These are phyloP conservation scores for Irpex sp. DNA, from an alignment of 1,284 basidiomycete genomes.

Conservation along the genomic window DNA sequence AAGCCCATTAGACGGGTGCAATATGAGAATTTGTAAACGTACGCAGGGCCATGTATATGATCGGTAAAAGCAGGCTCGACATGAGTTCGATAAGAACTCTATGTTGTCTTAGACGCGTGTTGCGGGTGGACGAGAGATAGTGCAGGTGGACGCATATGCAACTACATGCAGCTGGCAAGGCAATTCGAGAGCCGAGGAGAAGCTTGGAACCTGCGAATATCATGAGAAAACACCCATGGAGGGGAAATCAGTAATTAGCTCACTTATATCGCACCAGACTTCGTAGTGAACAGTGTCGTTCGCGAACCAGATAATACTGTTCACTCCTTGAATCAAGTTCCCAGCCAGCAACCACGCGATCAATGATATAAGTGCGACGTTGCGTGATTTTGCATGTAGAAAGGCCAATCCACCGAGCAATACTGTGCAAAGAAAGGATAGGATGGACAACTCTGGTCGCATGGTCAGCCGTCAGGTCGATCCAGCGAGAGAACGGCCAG, in stretches of 20 bases:
- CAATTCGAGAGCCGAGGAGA: constrained; percentile 37
- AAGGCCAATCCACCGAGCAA: constrained; percentile 36
- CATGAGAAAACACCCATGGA: not conserved
- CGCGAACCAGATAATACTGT: constrained; percentile 41
- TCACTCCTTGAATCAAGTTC: constrained; percentile 40
- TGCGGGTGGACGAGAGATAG: constrained; percentile 20
- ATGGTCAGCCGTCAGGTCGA: constrained; percentile 30
- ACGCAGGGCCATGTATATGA: constrained; percentile 59
- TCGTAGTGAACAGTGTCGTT: constrained; percentile 31
- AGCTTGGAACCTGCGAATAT: constrained; percentile 37
- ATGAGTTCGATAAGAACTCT: constrained; percentile 43
- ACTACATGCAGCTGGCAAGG: constrained; percentile 49
- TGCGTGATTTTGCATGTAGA: constrained; percentile 40
- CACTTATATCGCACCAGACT: constrained; percentile 53
- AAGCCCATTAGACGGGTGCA: constrained; percentile 3
- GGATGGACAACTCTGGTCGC: constrained; percentile 40
- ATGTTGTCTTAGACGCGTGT: constrained; percentile 28
- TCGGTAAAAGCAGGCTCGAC: constrained; percentile 51
- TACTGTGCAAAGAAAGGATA: constrained; percentile 46
- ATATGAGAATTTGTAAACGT: constrained; percentile 25
- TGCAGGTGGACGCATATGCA: constrained; percentile 36
- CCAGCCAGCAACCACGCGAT: constrained; percentile 43
- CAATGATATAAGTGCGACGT: constrained; percentile 44
- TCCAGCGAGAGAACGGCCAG: constrained; percentile 15
- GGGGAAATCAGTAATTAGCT: constrained; percentile 11